Base-by-base conservation (phyloP, 805 yeast genomes). In the Hanseniaspora singularis region DNA sequence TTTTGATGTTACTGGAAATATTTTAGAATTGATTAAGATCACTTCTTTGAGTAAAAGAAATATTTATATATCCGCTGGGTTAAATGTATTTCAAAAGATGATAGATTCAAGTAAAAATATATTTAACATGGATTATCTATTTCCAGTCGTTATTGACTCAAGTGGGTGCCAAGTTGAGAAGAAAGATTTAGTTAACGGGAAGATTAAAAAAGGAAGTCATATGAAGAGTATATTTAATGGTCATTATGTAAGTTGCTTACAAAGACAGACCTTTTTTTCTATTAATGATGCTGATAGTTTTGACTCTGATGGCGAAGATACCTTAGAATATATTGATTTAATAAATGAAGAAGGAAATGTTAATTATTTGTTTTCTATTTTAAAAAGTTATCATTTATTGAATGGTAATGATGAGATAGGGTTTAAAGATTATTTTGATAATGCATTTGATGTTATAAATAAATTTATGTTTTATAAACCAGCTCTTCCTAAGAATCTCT, bases 11-110 rank as follows among this genome's bases (percentile, higher is more conserved):
- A 74, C 73, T 1, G 67, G 78, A 1, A 54, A 74, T 43, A 62
- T 73, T 0, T 57, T 76, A 34, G 81, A 76, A 53, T 72, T 76
- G 49, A 64, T 76, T 7, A 62, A 73, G 33, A 55, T 76, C 38
- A 62, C 79, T 1, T 77, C 74, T 49, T 46, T 76, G 20, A 71
- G 79, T 1, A 65, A 66, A 4, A 66, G 73, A 40, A 57, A 67
- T 50, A 63, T 61, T 39, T 77, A 73, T 57, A 74, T 64, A 56
- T 72, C 73, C 50, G 74, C 74, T 8, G 64, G 70, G 14, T 69
- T 69, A 22, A 64, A 72, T 33, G 61, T 74, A 16, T 70, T 70
- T 4, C 57, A 66, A 22, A 61, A 57, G 23, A 52, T 73, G 16
- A 57, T 64, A 20, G 60, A 60, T 4, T 64, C 69, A 11, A 51